Base-by-base conservation (phyloP, 805 yeast genomes). In the Yamadazyma sp. region DNA sequence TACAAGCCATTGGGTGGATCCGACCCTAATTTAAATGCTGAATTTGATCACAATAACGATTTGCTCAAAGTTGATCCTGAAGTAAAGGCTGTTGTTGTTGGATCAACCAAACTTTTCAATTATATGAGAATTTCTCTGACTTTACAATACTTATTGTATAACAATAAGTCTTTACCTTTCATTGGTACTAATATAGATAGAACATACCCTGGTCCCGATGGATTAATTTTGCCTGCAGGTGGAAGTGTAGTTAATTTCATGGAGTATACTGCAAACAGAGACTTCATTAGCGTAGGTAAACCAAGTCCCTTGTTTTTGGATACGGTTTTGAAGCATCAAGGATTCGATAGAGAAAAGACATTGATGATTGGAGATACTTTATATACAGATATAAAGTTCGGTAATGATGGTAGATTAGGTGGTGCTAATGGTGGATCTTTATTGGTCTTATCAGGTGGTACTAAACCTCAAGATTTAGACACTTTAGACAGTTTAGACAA, bases 361-460 rank as follows among this genome's bases (percentile, higher is more conserved):
- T 39, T 64, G 30, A 64, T 65, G 70, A 57, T 64, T 7, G 70
- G 70, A 9, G 70, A 65, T 39, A 65, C 70, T 4, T 45, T 65
- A 25, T 65, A 65, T 39, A 65, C 70, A 3, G 70, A 65, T 39
- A 63, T 65, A 40, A 65, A 65, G 42, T 64, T 65, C 43, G 70
- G 69, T 3, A 65, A 64, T 36, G 70, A 65, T 38, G 69, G 69
- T 1, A 38, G 48, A 1, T 45, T 63, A 26, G 69, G 67, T 0
- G 53, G 56, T 16, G 52, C 45, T 1, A 44, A 47, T 3, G 54
- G 55, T 6, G 60, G 63, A 0, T 45, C 66, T 1, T 38, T 64
- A 22, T 49, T 65, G 41, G 69, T 64, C 9, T 46, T 64, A 31
- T 47, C 62, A 7, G 70, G 70, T 3, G 70, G 70, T 1, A 56